phyloP scores from a whole-genome alignment of 2,329 filamentous ascomycete genomes.

The Drechslera avenae region DNA sequence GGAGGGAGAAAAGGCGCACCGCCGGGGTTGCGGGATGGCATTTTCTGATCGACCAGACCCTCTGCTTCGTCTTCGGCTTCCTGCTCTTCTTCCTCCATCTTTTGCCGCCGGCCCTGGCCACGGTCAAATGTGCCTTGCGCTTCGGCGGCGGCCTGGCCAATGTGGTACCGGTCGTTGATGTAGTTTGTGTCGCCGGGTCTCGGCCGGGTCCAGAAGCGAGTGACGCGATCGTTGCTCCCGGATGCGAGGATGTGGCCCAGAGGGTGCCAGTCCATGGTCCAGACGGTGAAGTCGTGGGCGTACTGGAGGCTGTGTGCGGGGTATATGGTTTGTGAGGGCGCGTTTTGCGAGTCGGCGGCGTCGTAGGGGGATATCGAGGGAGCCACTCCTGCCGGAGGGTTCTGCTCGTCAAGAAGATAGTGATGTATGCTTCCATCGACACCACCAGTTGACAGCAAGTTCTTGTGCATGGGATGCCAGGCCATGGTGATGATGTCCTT shows the following conservation, averaged over 20 bases:
- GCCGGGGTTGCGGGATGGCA: slow-evolving; percentile 64
- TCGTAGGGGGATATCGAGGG: slow-evolving; percentile 83
- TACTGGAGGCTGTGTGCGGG: slow-evolving; percentile 85
- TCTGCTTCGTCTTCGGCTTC: slow-evolving; percentile 93
- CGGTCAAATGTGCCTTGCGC: slow-evolving; percentile 94
- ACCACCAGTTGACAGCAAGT: slow-evolving; percentile 86
- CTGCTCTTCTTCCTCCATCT: slow-evolving; percentile 90
- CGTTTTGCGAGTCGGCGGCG: slow-evolving; percentile 75
- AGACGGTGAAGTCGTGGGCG: slow-evolving; percentile 93
- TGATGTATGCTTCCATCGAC: slow-evolving; percentile 89
- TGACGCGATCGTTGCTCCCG: slow-evolving; percentile 94
- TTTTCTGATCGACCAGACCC: slow-evolving; percentile 88
- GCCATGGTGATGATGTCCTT: slow-evolving; percentile 92
- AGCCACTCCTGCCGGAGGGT: slow-evolving; percentile 74
- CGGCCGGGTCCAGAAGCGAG: slow-evolving; percentile 92
- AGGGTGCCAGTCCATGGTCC: slow-evolving; percentile 98
- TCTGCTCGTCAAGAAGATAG: slow-evolving; percentile 94
- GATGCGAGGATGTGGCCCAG: slow-evolving; percentile 93
- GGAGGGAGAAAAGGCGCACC: slow-evolving; percentile 64
- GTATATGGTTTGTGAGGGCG: slow-evolving; percentile 86
- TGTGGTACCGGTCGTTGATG: slow-evolving; percentile 90
- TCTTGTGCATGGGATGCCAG: slow-evolving; percentile 93
- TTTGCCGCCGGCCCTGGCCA: slow-evolving; percentile 74
- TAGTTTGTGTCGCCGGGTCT: slow-evolving; percentile 85
- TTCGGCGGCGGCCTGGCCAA: slow-evolving; percentile 90